Evolutionary conservation across 306 rosid genomes (phyloP).

Genomic region (Acacia melanoxylon): DNA sequence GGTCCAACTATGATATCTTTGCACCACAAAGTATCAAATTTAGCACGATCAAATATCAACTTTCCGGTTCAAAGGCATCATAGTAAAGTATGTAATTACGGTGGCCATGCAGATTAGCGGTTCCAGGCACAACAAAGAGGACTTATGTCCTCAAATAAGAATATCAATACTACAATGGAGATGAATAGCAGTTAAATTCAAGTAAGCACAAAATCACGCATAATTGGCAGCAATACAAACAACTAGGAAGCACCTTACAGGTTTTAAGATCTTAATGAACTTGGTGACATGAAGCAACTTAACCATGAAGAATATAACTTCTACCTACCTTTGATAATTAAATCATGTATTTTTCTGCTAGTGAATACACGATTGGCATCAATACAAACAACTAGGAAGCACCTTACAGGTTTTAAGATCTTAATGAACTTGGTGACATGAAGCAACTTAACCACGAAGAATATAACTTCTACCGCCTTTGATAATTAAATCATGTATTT

Average conservation of each 20-base stretch:
- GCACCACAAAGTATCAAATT: too few species aligned
- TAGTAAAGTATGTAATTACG: too few species aligned
- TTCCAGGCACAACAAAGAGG: too few species aligned
- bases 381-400: not conserved
- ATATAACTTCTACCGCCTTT: not conserved
- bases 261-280: not conserved
- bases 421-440: not conserved
- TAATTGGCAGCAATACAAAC: not conserved
- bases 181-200: not conserved
- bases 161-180: not conserved
- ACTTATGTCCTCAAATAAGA: slow-evolving; percentile 7
- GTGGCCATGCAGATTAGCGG: too few species aligned
- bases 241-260: not conserved
- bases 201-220: not conserved
- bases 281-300: not conserved
- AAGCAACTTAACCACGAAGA: not conserved
- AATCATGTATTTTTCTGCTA: not conserved
- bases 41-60: too few species aligned
- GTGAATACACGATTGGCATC: too few species aligned
- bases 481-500: not conserved
- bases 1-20: too few species aligned
- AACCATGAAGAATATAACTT: not conserved
- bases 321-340: not conserved
- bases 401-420: not conserved
- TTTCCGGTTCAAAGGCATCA: too few species aligned